These are phyloP conservation scores for Beauveria australis DNA, from an alignment of 2,329 filamentous ascomycete species.

Conservation along the genomic window DNA sequence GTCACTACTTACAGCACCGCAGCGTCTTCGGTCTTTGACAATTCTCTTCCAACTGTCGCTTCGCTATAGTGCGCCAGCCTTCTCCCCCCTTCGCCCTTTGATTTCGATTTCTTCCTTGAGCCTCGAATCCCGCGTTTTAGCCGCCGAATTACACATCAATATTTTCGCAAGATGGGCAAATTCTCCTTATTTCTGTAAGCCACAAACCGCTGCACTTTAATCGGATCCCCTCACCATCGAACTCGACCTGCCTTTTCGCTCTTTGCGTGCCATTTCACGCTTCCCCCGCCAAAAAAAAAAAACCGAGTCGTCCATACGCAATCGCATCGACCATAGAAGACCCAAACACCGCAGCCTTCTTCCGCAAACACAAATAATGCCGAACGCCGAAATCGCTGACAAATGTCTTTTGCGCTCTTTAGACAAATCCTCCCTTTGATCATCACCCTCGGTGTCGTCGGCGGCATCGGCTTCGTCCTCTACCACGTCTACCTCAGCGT, in stretches of 20 bases:
- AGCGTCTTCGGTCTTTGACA: neutral
- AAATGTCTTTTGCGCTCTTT: neutral
- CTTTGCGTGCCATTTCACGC: neutral
- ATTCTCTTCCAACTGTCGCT: neutral
- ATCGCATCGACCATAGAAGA: no score
- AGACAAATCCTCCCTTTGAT: constrained; percentile 52
- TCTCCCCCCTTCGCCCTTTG: neutral
- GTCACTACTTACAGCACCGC: neutral
- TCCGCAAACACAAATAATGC: neutral
- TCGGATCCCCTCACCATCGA: neutral
- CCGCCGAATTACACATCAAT: neutral
- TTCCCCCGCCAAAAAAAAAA: neutral
- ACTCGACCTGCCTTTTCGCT: neutral
- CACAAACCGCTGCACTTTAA: neutral
- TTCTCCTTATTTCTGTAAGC: constrained; percentile 8
- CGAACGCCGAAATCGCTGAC: neutral
- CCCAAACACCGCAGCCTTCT: neutral
- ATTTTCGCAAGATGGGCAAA: neutral
- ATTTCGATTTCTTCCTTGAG: neutral
- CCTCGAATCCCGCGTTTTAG: neutral
- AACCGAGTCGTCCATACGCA: neutral
- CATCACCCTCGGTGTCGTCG: constrained; percentile 52
- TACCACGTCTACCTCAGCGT: constrained; percentile 67
- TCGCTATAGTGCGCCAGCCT: neutral
- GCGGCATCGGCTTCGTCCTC: constrained; percentile 52